Base-by-base conservation (phyloP, 2,329 filamentous ascomycete species). In the Didymella pinodella region DNA sequence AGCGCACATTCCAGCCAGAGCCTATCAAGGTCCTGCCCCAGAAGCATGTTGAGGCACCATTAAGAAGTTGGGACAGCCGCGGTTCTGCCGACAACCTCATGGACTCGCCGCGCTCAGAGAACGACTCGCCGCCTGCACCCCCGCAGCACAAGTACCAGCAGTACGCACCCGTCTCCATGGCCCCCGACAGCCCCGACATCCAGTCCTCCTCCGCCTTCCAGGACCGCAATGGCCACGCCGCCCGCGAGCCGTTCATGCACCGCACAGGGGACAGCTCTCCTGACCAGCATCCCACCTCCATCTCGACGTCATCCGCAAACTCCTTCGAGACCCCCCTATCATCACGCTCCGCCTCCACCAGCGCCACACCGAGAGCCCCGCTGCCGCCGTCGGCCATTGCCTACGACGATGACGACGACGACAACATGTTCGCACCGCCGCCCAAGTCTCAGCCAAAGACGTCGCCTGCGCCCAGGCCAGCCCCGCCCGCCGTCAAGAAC, bases 31-130 rank as follows among this genome's bases (percentile, higher is more conserved):
- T 80, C 51, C 76, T 83, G 64, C 75, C 75, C 54, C 77, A 77
- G 31, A 72, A 77, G 52, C 70, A 79, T 29, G 73, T 83, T 18
- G 81, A 83, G 52, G 73, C 79, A 18, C 82, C 83, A 16, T 81
- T 82, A 52, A 81, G 81, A 63, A 85, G 83, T 28, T 84, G 81
- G 80, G 80, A 79, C 52, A 85, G 82, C 65, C 80, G 79, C 51
- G 78, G 80, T 49, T 84, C 83, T 2, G 77, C 76, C 52, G 83
- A 85, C 51, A 80, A 80, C 32, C 73, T 85, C 46, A 82, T 85
- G 59, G 75, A 76, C 50, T 76, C 76, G 31, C 73, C 71, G 38
- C 66, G 75, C 38, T 74, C 78, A 45, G 70, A 78, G 61, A 47
- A 73, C 64, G 65, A 74, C 40, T 70, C 72, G 12, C 67, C 72